Percentiles rank a stretch among this genome's conserved stretches.
Conservation (phyloP, 257 asterid species). For the Scutellaria minor region DNA sequence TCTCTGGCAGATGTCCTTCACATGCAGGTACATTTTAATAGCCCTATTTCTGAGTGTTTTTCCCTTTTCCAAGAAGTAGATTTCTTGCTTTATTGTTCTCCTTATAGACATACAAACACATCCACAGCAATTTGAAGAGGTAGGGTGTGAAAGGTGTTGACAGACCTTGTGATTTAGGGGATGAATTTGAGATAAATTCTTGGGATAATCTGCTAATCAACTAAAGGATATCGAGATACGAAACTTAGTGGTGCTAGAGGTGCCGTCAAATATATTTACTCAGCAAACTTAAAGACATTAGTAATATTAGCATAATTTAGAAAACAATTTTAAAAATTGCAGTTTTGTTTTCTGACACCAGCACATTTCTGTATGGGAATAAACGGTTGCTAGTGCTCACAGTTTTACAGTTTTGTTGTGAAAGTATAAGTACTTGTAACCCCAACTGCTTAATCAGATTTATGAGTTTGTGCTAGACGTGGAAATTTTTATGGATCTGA, state of each 20-base stretch:
- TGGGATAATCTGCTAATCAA: neutral
- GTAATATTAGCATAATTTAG: neutral
- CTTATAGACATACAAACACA: constrained; percentile 3
- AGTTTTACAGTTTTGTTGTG: neutral
- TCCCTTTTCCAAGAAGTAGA: constrained; percentile 12
- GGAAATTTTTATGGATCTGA: constrained; percentile 30
- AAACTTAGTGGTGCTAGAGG: constrained; percentile 16
- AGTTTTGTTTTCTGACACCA: constrained; percentile 18
- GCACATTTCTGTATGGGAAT: constrained; percentile 15
- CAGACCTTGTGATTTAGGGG: constrained; percentile 7
- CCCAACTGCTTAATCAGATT: constrained; percentile 21
- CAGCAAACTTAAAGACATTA: neutral
- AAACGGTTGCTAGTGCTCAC: constrained; percentile 1
- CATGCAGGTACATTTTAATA: constrained; percentile 68
- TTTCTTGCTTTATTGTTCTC: constrained; percentile 24
- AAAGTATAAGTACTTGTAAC: constrained; percentile 14
- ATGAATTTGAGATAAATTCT: neutral
- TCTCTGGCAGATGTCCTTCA: constrained; percentile 87
- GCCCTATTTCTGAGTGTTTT: constrained; percentile 26
- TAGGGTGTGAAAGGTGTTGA: constrained; percentile 5
- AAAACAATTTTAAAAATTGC: neutral
- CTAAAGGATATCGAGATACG: neutral
- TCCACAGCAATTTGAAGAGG: constrained; percentile 10
- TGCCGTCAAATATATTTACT: constrained; percentile 16
- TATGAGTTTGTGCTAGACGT: constrained; percentile 26